Evolutionary conservation across 164 flowering plant species (phyloP).

Genomic region (Nymphaea colorata): DNA sequence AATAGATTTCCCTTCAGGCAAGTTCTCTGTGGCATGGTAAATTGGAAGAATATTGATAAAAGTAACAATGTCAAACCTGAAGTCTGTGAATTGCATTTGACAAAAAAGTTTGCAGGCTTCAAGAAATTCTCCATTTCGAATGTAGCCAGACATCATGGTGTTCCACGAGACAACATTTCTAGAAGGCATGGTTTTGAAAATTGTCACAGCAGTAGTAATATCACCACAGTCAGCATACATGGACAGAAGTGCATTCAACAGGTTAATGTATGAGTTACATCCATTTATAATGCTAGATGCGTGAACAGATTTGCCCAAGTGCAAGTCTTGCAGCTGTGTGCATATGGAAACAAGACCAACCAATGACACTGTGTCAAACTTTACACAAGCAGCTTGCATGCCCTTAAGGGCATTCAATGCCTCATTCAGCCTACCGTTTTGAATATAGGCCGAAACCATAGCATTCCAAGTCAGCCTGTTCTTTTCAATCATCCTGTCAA

Average conservation of each 20-base stretch:
- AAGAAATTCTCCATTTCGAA: constrained; percentile 18
- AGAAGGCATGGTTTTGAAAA: constrained; percentile 26
- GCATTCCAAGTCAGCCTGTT: constrained; percentile 22
- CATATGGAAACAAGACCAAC: constrained; percentile 38
- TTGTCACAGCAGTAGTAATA: constrained; percentile 16
- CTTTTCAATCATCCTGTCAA: constrained; percentile 31
- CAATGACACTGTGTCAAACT: constrained; percentile 31
- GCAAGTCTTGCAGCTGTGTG: constrained; percentile 16
- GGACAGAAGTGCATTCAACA: constrained; percentile 34
- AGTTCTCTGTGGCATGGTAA: constrained; percentile 12
- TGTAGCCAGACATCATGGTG: constrained; percentile 36
- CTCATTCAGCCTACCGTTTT: constrained; percentile 16
- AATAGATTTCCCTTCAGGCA: constrained; percentile 27
- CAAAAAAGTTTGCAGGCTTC: constrained; percentile 13
- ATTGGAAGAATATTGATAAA: constrained; percentile 35
- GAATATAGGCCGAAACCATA: constrained; percentile 24
- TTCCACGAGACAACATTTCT: constrained; percentile 46
- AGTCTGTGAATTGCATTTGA: constrained; percentile 35
- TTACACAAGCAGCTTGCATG: constrained; percentile 17
- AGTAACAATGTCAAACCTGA: constrained; percentile 33
- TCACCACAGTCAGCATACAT: constrained; percentile 31
- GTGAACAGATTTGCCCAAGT: constrained; percentile 38
- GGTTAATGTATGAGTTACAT: constrained; percentile 19
- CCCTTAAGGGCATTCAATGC: constrained; percentile 19
- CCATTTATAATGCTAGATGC: constrained; percentile 29